phyloP scores from a whole-genome alignment of 805 yeast species.

The Brettanomyces custersianus region DNA sequence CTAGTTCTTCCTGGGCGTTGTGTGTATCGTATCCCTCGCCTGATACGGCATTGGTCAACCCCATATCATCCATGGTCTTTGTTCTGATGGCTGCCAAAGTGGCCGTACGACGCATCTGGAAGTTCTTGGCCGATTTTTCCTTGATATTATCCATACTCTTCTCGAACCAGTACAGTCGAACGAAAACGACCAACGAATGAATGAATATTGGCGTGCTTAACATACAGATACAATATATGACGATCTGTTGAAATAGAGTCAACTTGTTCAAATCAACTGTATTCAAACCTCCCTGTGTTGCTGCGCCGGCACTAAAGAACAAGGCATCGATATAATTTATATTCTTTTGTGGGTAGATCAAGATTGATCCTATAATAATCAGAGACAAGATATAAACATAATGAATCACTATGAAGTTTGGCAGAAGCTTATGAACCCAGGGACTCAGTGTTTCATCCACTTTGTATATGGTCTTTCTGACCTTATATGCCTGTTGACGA shows the following conservation, averaged over 20 bases:
- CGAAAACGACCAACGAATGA: constrained; percentile 66
- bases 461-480: constrained; percentile 29
- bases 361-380: constrained; percentile 59
- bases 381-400: constrained; percentile 58
- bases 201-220: constrained; percentile 84
- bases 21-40: constrained; percentile 15
- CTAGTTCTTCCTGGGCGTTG: constrained; percentile 25
- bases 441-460: constrained; percentile 33
- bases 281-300: constrained; percentile 90
- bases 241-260: constrained; percentile 70
- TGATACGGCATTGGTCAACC: constrained; percentile 5
- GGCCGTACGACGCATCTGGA: constrained; percentile 72
- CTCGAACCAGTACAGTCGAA: constrained; percentile 85
- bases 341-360: constrained; percentile 69
- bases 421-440: constrained; percentile 31
- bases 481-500: constrained; percentile 24
- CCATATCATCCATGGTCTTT: constrained; percentile 18
- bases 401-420: constrained; percentile 56
- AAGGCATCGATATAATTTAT: constrained; percentile 67
- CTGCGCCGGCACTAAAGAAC: constrained; percentile 65
- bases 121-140: constrained; percentile 65
- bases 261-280: constrained; percentile 62
- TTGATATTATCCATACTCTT: constrained; percentile 77
- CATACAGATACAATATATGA: constrained; percentile 51
- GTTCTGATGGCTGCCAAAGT: constrained; percentile 47